phyloP scores from a whole-genome alignment of 306 rosid species.

The Potentilla sterilis region DNA sequence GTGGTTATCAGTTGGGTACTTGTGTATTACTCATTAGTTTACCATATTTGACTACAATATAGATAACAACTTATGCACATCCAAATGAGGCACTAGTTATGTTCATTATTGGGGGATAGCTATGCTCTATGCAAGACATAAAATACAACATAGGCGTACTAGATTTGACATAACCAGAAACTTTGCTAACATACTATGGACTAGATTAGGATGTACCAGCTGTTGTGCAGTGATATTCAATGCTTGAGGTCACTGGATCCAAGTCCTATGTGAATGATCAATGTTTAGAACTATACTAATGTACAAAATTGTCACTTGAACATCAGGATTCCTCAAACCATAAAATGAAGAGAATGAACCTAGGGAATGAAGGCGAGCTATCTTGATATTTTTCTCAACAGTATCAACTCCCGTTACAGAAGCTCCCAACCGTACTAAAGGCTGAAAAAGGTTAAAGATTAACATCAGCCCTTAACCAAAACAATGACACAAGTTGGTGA shows the following conservation, averaged over 20 bases:
- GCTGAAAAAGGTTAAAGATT: slow-evolving; percentile 47
- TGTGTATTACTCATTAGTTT: neutral
- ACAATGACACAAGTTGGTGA: neutral
- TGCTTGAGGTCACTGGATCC: slow-evolving; percentile 75
- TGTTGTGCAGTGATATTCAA: slow-evolving; percentile 81
- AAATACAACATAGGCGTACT: neutral
- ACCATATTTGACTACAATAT: neutral
- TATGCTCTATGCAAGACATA: slow-evolving; percentile 14
- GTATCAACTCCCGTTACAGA: slow-evolving; percentile 82
- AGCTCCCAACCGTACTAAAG: slow-evolving; percentile 92
- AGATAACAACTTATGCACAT: neutral
- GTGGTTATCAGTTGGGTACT: neutral
- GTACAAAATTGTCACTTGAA: neutral
- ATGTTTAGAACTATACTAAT: slow-evolving; percentile 20
- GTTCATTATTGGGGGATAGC: neutral
- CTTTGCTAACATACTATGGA: slow-evolving; percentile 10
- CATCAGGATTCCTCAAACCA: neutral
- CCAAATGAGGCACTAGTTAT: neutral
- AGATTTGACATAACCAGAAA: slow-evolving; percentile 14
- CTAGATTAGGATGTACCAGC: slow-evolving; percentile 65
- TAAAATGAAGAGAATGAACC: slow-evolving; percentile 19
- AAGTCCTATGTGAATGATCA: slow-evolving; percentile 44
- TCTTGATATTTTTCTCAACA: slow-evolving; percentile 78
- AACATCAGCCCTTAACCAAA: slow-evolving; percentile 9
- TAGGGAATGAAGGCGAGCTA: slow-evolving; percentile 91